Evolutionary conservation across 257 asterid genomes (phyloP).

Genomic region (Leptodermis oblonga): DNA sequence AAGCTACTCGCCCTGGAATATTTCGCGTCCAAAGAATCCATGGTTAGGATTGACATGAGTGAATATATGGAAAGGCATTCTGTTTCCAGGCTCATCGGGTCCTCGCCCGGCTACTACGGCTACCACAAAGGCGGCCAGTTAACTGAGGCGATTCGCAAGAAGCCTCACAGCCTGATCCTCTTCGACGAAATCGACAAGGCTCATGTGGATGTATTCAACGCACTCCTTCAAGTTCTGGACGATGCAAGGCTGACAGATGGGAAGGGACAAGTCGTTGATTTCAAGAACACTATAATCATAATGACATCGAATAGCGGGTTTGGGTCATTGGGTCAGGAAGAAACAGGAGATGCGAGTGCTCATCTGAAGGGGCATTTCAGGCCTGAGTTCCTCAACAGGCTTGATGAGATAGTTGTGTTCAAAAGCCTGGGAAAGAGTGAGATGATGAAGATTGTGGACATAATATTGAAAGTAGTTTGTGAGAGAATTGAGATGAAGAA

Average conservation of each 20-base stretch:
- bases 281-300: constrained; percentile 74
- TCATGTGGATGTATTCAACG: constrained; percentile 70
- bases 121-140: constrained; percentile 85
- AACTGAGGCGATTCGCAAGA: constrained; percentile 64
- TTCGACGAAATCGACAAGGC: constrained; percentile 88
- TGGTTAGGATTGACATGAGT: constrained; percentile 89
- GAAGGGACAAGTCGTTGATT: constrained; percentile 75
- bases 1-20: constrained; percentile 74
- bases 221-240: constrained; percentile 83
- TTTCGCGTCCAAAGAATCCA: constrained; percentile 80
- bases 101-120: constrained; percentile 89
- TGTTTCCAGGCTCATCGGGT: constrained; percentile 72
- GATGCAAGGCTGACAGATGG: constrained; percentile 85
- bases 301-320: constrained; percentile 77
- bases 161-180: constrained; percentile 73
- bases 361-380: constrained; percentile 67
- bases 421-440: constrained; percentile 65
- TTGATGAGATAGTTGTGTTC: constrained; percentile 81
- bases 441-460: constrained; percentile 75
- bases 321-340: constrained; percentile 51
- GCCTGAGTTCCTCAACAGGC: constrained; percentile 77
- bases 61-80: constrained; percentile 94
- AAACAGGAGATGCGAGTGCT: constrained; percentile 51
- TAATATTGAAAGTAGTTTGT: constrained; percentile 60
- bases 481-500: constrained; percentile 50